Evolutionary conservation across 2,329 filamentous ascomycete genomes (phyloP), one percentile per base, ranked within the genome.

Genomic region (Ceratocystis eucalypticola): DNA sequence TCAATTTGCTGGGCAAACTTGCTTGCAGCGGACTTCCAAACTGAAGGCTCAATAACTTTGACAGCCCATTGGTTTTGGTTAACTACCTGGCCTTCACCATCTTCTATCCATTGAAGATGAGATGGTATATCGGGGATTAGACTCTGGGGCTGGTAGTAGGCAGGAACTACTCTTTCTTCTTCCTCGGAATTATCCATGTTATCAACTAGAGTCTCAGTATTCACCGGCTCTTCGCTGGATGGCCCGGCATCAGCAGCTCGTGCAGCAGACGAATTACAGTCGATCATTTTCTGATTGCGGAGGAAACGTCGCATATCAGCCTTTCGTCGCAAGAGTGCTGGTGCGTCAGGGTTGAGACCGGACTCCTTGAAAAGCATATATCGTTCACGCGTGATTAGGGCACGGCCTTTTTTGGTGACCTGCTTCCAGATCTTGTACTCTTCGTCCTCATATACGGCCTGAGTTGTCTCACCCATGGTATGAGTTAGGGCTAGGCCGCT

Each of bases 381-480:
- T 41, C 94, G 84, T 73, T 96, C 90, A 69, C 92, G 91, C 68
- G 94, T 88, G 65, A 93, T 85, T 28, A 88, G 79, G 3, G 94
- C 94, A 69, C 94, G 87, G 72, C 96, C 92, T 74, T 94, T 96
- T 77, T 97, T 97, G 1, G 94, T 99, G 50, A 96, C 91, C 75
- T 97, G 93, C 77, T 97, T 99, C 94, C 95, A 99, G 45, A 94
- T 89, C 74, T 95, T 96, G 77, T 94, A 96, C 73, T 96, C 93
- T 67, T 97, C 92, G 71, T 97, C 92, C 71, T 95, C 85, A 70
- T 91, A 91, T 12, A 84, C 82, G 70, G 96, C 89, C 71, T 95
- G 88, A 15, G 80, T 82, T 37, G 83, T 83, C 67, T 88, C 81
- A 17, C 83, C 84, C 66, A 89, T 81, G 0, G 84, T 82, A 64